Evolutionary conservation across 2,329 filamentous ascomycete genomes (phyloP), one percentile per base, ranked within the genome.

Genomic region (Epichloe typhina): DNA sequence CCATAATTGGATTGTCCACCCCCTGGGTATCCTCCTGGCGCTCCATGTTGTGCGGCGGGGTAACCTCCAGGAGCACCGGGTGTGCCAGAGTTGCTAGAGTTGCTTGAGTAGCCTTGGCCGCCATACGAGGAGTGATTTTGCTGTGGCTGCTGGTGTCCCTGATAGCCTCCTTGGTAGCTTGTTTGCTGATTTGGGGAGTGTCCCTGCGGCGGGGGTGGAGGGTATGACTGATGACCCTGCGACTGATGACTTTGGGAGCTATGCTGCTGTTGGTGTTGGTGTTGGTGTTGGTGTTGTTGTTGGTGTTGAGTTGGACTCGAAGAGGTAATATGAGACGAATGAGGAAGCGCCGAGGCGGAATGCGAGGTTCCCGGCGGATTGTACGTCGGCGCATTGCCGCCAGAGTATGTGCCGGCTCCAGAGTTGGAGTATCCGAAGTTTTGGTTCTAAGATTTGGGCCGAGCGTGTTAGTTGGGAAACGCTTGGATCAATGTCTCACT

Each of bases 401-500:
- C 83, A 53, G 70, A 74, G 63, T 86, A 87, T 38, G 72, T 71
- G 43, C 73, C 63, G 42, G 75, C 69, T 42, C 73, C 74, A 3
- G 71, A 64, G 58, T 76, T 76, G 21, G 78, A 79, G 63, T 84
- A 84, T 35, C 81, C 83, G 61, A 77, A 87, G 60, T 75, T 77
- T 55, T 80, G 73, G 53, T 69, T 69, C 70, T 76, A 55, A 31
- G 54, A 43, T 11, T 26, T 8, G 33, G 35, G 13, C 4, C 8
- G 11, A 35, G 19, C 19, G 5, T 17, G 47, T 58, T 47, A 65
- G 52, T 43, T 12, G 6, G 33, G n/a, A 26, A 13, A 11, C 15
- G 3, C 5, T 21, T 39, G 26, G 13, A 19, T 35, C 39, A 36
- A n/a, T 40, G 23, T 11, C 8, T n/a, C 12, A 17, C 5, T 36